Base-by-base conservation (phyloP, 805 yeast species). In the Ogataea trehaloabstinens region DNA sequence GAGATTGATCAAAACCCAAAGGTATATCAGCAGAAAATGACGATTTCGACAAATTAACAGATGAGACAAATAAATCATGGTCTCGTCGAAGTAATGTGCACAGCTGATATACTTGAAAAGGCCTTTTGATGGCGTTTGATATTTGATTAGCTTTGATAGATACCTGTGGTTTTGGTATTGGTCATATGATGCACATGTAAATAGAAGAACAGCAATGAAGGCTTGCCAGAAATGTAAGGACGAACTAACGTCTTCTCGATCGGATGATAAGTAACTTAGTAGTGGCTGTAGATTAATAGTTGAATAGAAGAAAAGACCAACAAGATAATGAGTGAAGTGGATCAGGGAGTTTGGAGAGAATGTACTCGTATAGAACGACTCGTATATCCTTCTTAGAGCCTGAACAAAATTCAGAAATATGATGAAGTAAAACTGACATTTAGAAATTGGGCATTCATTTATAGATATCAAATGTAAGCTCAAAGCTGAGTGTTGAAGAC, bases 41-140 rank as follows among this genome's bases (percentile, higher is more conserved):
- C 7, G 7, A 11, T 51, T 58, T 8, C 33, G 25, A 1, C 55
- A 34, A 8, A 58, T 11, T 1, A 56, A 13, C 3, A 42, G 27
- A 13, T 58, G 49, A 1, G 72, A 52, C 0, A 64, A 32, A 49
- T 85, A 85, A 2, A 85, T 70, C 24, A 72, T 19, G 5, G 80
- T 63, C 53, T 85, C 95, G 55, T 82, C 82, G 15, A 79, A 62
- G 49, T 84, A 85, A 57, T 85, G 95, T 0, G 91, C 83, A 48
- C 82, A 76, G 13, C 78, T 65, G 2, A 74, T 66, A n/a, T 56
- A 56, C 30, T 58, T 57, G 54, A 82, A 82, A 33, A 77, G 46
- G 1, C 80, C 70, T 24, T 61, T 56, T 2, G 51, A 56, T 2
- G 95, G 93, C 19, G 70, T 50, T 1, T 76, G 67, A 55, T 82